Evolutionary conservation across 1,284 basidiomycete species (phyloP).

Genomic region (Ustilago esculenta): DNA sequence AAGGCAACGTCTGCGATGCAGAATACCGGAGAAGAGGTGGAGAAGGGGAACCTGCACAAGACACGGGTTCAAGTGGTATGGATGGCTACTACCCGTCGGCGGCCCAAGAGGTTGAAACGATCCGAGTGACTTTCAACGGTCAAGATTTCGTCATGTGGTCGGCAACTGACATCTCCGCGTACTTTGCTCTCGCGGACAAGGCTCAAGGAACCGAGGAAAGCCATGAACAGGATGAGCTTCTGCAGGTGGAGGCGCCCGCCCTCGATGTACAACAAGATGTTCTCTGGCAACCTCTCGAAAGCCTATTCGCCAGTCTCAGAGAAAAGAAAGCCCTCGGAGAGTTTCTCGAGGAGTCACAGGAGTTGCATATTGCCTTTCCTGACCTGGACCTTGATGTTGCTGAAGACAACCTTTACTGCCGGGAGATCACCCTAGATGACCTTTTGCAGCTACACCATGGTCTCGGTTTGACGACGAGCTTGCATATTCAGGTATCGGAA

Average conservation of each 20-base stretch:
- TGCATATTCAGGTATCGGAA: constrained; percentile 57
- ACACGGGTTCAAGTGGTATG: background rate
- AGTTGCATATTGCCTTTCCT: constrained; percentile 53
- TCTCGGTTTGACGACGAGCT: constrained; percentile 45
- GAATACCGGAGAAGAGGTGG: background rate
- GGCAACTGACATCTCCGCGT: constrained; percentile 27
- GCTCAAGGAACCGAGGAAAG: background rate
- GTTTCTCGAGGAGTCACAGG: constrained; percentile 63
- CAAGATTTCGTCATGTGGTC: constrained; percentile 63
- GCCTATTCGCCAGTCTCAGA: constrained; percentile 55
- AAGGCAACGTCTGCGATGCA: background rate
- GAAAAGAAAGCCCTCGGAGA: constrained; percentile 61
- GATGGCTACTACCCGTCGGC: constrained; percentile 11
- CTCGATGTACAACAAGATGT: constrained; percentile 42
- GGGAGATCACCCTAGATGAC: constrained; percentile 60
- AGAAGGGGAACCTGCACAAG: constrained; percentile 4
- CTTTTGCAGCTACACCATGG: constrained; percentile 58
- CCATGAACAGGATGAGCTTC: constrained; percentile 8
- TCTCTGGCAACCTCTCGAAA: constrained; percentile 59
- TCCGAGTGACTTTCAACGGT: constrained; percentile 59
- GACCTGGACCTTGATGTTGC: constrained; percentile 56
- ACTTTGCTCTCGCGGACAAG: constrained; percentile 2
- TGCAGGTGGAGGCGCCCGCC: constrained; percentile 50
- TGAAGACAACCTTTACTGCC: constrained; percentile 63
- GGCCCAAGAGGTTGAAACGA: constrained; percentile 11